Evolutionary conservation across 768 basidiomycete species (phyloP), one percentile per base, ranked within the genome.

Genomic region (Hydnum rufescens): DNA sequence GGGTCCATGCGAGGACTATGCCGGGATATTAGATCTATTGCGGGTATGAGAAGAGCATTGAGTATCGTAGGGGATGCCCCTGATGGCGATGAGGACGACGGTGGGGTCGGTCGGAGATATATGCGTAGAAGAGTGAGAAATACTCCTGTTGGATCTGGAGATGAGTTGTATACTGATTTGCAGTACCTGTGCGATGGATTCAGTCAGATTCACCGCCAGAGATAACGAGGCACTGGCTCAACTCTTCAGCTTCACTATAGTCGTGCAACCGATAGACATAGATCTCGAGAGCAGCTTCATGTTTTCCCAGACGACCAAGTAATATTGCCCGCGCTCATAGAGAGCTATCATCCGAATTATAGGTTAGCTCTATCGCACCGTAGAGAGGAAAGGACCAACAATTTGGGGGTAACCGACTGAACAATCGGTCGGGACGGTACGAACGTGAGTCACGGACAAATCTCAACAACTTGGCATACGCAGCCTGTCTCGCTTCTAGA

Each of bases 241-340:
- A 92, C 87, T 83, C 78, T 68, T 97, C 95, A 0, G 95, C 95
- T 56, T 88, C 88, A 26, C 66, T 55, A 62, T 81, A 88, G 60
- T 92, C 82, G 34, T 79, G 74, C 30, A 97, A 70, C 32, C 78
- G 76, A 61, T 96, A 82, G 4, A 92, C 89, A 62, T 97, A 99
- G 13, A 93, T 74, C 61, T 92, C 87, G n/a, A 97, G 74, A 0
- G 93, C 90, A 55, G 81, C 86, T 56, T 95, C 88, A 56, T 97
- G 93, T 51, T 86, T 77, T 1, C 84, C 88, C 55, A 96, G 71
- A 43, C 83, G 74, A 5, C 95, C 95, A 5, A 96, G 69, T 4
- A 99, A 72, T 54, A 96, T 79, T 0, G 95, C 95, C 39, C 89
- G 78, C 16, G 86, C 89, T 97, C 89, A 54, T 76, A 88, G 34